Base-by-base conservation (phyloP, 1,284 basidiomycete species). In the Trametes hirsuta region DNA sequence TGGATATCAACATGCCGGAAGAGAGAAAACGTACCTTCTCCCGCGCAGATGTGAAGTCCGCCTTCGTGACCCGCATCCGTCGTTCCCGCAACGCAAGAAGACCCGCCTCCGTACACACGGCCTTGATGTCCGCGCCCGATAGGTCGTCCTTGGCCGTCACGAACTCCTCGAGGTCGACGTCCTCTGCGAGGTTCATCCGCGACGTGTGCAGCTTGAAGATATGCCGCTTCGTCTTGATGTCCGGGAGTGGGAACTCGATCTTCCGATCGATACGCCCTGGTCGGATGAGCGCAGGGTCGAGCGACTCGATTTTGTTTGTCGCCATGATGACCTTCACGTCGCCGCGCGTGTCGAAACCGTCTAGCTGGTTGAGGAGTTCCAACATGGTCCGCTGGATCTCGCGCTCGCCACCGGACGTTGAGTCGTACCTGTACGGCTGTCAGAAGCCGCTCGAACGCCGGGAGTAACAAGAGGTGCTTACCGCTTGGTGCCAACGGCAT, bases 371-470 rank as follows among this genome's bases (percentile, higher is more conserved):
- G 45, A 99, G 84, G 53, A 99, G 83, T 74, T 99, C 97, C 74
- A 99, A 83, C 97, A 99, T 99, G 45, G 97, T 99, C 59, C 97
- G 87, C 75, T 99, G 97, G 67, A 99, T 98, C 80, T 99, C 97
- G 64, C 97, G 90, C 77, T 99, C 97, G 65, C 97, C 97, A 47
- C 95, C 94, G 30, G 96, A 98, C 63, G 96, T 97, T 40, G 94
- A 97, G 69, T 99, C 97, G 75, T 99, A 93, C 62, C 90, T 93
- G 54, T 15, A 54, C 46, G 35, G 45, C 12, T 74, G 66, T 59
- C 41, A 58, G 42, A 45, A n/a, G 41, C 15, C 48, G 34, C 15
- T 4, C 35, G 12, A 11, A 18, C 11, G 47, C 52, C 30, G 52
- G n/a, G 6, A 60, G 34, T 45, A 3, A 53, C 10, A 6, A 64